Evolutionary conservation across 1,284 basidiomycete species (phyloP), one percentile per base, ranked within the genome.

Genomic region (Ustilago loliicola): DNA sequence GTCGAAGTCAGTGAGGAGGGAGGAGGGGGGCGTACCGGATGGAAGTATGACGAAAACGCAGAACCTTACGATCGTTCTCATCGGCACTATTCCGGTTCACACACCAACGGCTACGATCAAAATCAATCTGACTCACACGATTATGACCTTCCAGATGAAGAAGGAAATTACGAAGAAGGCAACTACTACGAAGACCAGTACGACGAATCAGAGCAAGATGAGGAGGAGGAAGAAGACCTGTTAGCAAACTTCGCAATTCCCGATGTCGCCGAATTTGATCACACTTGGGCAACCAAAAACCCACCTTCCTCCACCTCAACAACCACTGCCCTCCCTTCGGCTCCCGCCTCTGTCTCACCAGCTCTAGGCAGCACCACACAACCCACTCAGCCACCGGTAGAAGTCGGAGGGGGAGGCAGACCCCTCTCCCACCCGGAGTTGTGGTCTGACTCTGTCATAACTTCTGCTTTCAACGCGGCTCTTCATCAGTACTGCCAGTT

Each of bases 21-120:
- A 11, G 61, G 55, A 11, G 47, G 27, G 19, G 2, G 6, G 27
- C 64, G 61, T 38, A 59, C 38, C 0, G 25, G 21, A 2, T 76
- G 68, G 73, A 71, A 76, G 54, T 72, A 76, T 21, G 68, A 71
- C 21, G 73, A 76, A 40, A 36, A 52, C 23, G 67, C 60, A 6
- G 38, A 70, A 29, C 57, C 56, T 21, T 66, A 62, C 38, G 53
- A 47, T 55, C 38, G 19, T 2, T 13, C 59, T 30, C 48, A 51
- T 57, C 25, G 23, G 40, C 53, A 38, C 6, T 50, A 50, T 13
- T 15, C 23, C 30, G 36, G 17, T 23, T 53, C 30, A 15, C 29
- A 53, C 34, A 19, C 50, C 30, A 7, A 36, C 52, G 52, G 23
- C 23, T 21, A 61, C 8, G 25, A 21, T 48, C 27, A 15, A 30